phyloP scores from a whole-genome alignment of 2,329 filamentous ascomycete species.

The Arthrobotrys conoides region DNA sequence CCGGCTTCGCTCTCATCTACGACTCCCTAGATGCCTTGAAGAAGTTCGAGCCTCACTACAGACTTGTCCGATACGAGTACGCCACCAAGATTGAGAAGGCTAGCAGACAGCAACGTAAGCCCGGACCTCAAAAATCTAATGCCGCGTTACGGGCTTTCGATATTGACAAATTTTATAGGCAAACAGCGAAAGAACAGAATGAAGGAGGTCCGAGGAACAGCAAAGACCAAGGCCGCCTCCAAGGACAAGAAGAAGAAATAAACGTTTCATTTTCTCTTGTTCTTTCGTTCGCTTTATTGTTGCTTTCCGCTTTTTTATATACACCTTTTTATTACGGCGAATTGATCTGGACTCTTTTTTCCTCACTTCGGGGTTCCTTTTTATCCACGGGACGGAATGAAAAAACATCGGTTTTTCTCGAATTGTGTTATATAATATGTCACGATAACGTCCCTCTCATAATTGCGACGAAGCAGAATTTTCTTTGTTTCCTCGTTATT shows the following conservation, averaged over 20 bases:
- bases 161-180: conserved; percentile 72
- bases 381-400: conserved; percentile 50
- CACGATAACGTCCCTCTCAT: conserved; percentile 60
- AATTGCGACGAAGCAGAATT: conserved; percentile 54
- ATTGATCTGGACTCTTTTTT: conserved; percentile 58
- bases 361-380: conserved; percentile 49
- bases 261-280: conserved; percentile 59
- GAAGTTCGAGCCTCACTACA: conserved; percentile 99
- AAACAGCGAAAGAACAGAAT: conserved; percentile 99
- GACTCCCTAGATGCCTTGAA: conserved; percentile 98
- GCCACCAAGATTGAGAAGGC: conserved; percentile 97
- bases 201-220: conserved; percentile 98
- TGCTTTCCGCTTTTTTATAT: conserved; percentile 54
- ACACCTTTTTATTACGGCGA: conserved; percentile 61
- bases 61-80: conserved; percentile 91
- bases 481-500: conserved; percentile 51
- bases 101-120: conserved; percentile 99
- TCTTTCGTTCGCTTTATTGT: conserved; percentile 62
- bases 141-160: not conserved
- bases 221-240: conserved; percentile 92
- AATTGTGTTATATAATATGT: conserved; percentile 58
- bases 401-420: conserved; percentile 54
- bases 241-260: conserved; percentile 86
- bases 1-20: conserved; percentile 98
- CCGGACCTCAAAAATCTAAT: conserved; percentile 57